Evolutionary conservation across 345 rosid species (phyloP), one percentile per base, ranked within the genome.

Genomic region (Orychophragmus violaceus): DNA sequence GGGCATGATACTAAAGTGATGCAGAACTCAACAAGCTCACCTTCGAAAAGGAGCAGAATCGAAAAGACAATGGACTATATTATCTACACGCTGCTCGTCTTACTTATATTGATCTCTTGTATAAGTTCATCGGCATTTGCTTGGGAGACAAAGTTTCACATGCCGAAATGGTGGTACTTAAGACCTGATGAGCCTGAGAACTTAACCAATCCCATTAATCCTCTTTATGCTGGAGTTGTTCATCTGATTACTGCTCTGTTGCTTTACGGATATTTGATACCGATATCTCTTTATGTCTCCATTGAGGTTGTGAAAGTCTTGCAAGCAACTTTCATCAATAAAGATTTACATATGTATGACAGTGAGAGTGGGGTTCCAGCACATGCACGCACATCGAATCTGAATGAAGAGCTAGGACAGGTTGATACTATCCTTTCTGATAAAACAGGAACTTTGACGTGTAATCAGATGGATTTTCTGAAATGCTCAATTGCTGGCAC

Each of bases 391-490:
- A 94, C 99, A 24, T 94, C 99, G 22, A 94, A 94, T 79, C 79
- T 94, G 62, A 94, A 94, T 6, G 99, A 94, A 76, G 99, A 94
- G 80, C 81, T 94, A 70, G 99, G 99, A 56, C 97, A 88, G 77
- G 96, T 94, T 21, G 95, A 91, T 67, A 94, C 97, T 0, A 94
- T 94, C 70, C 99, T 94, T 16, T 94, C 99, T 24, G 99, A 94
- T 71, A 94, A 94, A 81, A 94, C 99, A 0, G 99, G 99, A 54
- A 94, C 99, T 21, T 75, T 94, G 82, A 94, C 99, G 63, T 90
- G 99, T 79, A 94, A 90, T 74, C 99, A 94, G 80, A 94, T 94
- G 99, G 97, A 94, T 80, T 94, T 90, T 78, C 74, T 88, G 48
- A 94, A 88, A 78, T 94, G 99, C 79, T 94, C 99, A 8, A 83